Percentiles rank a stretch among this genome's conserved stretches.
Conservation (phyloP, 2,329 filamentous ascomycete species). For the Geosmithia putterillii region DNA sequence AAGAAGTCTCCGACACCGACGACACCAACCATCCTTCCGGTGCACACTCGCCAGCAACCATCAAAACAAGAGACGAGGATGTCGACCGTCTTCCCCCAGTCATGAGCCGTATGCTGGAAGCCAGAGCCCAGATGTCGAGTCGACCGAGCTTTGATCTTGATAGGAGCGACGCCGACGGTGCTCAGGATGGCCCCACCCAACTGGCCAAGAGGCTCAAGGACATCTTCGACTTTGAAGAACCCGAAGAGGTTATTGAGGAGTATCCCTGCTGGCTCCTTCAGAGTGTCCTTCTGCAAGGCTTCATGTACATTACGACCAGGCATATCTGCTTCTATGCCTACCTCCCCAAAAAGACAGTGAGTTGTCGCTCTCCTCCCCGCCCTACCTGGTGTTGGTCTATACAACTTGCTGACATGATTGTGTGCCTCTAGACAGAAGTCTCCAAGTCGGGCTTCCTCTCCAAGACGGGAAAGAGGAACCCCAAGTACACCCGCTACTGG, state of each 20-base stretch:
- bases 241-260: constrained; percentile 81
- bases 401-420: constrained; percentile 1
- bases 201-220: constrained; percentile 65
- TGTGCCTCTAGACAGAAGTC: constrained; percentile 45
- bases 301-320: constrained; percentile 85
- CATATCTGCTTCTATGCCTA: constrained; percentile 98
- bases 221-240: constrained; percentile 71
- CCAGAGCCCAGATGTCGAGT: constrained; percentile 49
- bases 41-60: constrained; percentile 9
- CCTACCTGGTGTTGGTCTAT: no score
- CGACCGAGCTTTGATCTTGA: constrained; percentile 47
- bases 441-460: constrained; percentile 80
- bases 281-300: constrained; percentile 83
- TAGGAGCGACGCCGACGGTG: constrained; percentile 25
- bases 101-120: constrained; percentile 68
- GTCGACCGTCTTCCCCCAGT: constrained; percentile 49
- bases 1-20: constrained; percentile 16
- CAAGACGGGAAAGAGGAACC: constrained; percentile 81
- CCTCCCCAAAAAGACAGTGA: constrained; percentile 79
- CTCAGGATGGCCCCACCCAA: constrained; percentile 34
- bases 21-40: constrained; percentile 13
- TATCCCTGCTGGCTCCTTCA: constrained; percentile 91
- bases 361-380: constrained; percentile 14
- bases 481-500: constrained; percentile 83
- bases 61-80: constrained; percentile 13